Base-by-base conservation (phyloP, 2,329 filamentous ascomycete species). In the Fusarium oxysporum region DNA sequence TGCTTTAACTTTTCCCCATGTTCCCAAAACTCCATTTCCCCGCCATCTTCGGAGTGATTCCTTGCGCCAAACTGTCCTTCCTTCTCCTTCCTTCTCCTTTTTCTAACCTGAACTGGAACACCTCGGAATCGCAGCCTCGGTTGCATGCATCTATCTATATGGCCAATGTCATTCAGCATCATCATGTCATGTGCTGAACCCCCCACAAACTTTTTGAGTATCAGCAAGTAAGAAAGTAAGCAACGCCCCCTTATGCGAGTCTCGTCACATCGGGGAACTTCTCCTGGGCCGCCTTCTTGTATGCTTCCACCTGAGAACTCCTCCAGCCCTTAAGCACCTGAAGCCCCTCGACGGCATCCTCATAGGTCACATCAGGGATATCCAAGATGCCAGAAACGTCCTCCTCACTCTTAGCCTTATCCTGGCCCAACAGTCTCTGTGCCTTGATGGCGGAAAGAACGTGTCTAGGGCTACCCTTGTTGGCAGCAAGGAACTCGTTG, bases 361-460 rank as follows among this genome's bases (percentile, higher is more conserved):
- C 85, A 32, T 91, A 82, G 11, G 86, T 86, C 44, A 87, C 83
- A 17, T 77, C 81, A 8, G 86, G 80, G 11, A 88, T 77, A 32
- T 88, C 85, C 17, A 93, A 81, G 14, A 89, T 84, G n/a, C 84
- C 85, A n/a, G 85, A 77, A n/a, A 95, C 81, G 41, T 90, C 88
- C 79, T 90, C 87, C 77, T 92, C 92, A 64, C 84, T 86, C 76
- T 88, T 84, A 5, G 83, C 77, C 77, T 88, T 85, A 38, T 89
- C 86, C 48, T 87, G 88, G 17, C 90, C 88, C 23, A 95, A 82
- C 2, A 90, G 75, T 66, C 87, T 86, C 69, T 89, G 88, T 30
- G 87, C 87, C 62, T 87, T 87, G 61, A 93, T 86, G 40, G 86
- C 91, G 5, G 91, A 87, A 62, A 93, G 88, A 7, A 92, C 84